Conservation (phyloP, 1,284 basidiomycete genomes). For the Ganoderma resinaceum region DNA sequence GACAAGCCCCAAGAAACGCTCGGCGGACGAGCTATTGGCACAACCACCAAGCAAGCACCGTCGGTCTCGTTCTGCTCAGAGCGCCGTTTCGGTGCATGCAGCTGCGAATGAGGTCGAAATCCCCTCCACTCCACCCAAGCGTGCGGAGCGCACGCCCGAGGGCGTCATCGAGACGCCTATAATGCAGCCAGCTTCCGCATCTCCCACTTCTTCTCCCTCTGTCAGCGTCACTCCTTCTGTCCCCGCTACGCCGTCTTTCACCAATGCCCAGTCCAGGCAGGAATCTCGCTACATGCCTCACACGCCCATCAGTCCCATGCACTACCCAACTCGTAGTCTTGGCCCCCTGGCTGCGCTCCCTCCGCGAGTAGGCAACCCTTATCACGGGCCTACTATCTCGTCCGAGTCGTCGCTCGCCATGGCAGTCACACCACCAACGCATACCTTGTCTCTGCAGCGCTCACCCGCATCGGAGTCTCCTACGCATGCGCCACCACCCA, state of each 20-base stretch:
- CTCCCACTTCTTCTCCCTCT: neutral
- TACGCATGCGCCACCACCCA: neutral
- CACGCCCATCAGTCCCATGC: slow-evolving; percentile 13
- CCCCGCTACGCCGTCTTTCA: neutral
- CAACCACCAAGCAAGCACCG: slow-evolving; percentile 17
- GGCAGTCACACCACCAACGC: slow-evolving; percentile 13
- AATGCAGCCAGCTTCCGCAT: neutral
- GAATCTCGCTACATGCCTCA: slow-evolving; percentile 1
- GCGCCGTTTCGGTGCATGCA: neutral
- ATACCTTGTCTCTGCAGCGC: neutral
- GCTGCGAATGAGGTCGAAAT: neutral
- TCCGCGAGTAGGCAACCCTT: neutral
- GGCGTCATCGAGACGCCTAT: neutral
- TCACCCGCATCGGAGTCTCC: neutral
- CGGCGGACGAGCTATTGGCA: slow-evolving; percentile 11
- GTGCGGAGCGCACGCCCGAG: neutral
- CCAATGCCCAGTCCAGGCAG: neutral
- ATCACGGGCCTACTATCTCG: slow-evolving; percentile 4
- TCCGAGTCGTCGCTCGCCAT: slow-evolving; percentile 17
- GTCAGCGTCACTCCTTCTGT: neutral
- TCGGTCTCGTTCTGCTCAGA: slow-evolving; percentile 14
- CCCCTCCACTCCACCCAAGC: neutral
- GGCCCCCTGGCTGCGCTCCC: neutral
- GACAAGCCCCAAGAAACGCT: slow-evolving; percentile 13
- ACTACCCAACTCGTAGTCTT: neutral